phyloP scores from a whole-genome alignment of 169 alveolate genomes.

The Eimeria sp. region DNA sequence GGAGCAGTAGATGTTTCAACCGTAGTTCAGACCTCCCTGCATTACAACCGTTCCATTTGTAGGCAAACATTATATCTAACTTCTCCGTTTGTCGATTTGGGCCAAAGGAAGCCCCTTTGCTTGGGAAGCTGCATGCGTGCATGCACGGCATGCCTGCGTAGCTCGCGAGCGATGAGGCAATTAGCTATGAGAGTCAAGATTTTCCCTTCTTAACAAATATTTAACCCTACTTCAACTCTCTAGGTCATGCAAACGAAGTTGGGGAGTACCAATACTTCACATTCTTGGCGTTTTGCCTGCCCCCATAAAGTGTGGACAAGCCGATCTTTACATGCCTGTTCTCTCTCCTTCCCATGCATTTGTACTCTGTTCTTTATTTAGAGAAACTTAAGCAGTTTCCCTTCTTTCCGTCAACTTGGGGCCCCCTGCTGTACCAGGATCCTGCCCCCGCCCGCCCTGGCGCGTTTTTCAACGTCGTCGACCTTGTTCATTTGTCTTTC shows the following conservation, averaged over 20 bases:
- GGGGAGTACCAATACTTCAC: not conserved
- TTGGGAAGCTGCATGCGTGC: conserved; percentile 20
- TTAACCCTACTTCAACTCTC: not conserved
- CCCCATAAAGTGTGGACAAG: not conserved
- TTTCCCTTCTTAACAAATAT: not conserved
- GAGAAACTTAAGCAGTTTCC: not conserved
- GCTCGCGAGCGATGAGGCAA: conserved; percentile 38
- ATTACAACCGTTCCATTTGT: not conserved
- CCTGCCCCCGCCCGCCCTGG: not conserved
- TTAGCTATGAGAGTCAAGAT: not conserved
- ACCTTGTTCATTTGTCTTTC: not conserved
- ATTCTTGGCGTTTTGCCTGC: not conserved
- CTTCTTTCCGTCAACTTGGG: not conserved
- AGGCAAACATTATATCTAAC: not conserved
- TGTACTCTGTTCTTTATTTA: not conserved
- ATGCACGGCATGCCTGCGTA: not conserved
- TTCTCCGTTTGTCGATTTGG: not conserved
- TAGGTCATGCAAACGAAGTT: not conserved
- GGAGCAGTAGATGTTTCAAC: not conserved
- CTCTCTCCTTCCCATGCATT: not conserved
- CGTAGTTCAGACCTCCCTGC: not conserved
- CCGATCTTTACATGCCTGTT: not conserved
- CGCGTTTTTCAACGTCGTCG: not conserved
- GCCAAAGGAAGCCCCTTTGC: conserved; percentile 7
- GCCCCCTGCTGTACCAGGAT: not conserved